These are phyloP conservation scores for Fusarium subglutinans DNA, from an alignment of 2,329 filamentous ascomycete genomes.

Conservation along the genomic window DNA sequence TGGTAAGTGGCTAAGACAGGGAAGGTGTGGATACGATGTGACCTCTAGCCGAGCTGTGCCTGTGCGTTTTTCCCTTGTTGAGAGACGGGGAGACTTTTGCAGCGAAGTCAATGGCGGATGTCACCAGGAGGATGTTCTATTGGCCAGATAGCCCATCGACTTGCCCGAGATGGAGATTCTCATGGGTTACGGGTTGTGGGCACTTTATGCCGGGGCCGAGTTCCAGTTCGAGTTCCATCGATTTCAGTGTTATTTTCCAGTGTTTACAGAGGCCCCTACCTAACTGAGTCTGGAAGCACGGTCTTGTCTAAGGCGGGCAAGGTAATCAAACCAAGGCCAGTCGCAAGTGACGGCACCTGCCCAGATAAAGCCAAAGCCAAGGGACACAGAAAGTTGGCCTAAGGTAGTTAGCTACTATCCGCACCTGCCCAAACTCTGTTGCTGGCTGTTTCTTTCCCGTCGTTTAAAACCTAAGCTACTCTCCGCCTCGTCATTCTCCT, in stretches of 20 bases:
- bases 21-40: slow-evolving; percentile 26
- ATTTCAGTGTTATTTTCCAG: slow-evolving; percentile 19
- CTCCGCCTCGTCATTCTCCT: slow-evolving; percentile 16
- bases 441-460: not conserved
- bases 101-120: slow-evolving; percentile 28
- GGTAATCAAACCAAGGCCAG: slow-evolving; percentile 43
- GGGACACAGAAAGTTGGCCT: slow-evolving; percentile 1
- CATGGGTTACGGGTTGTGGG: slow-evolving; percentile 29
- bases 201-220: slow-evolving; percentile 32
- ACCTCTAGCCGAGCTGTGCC: slow-evolving; percentile 32
- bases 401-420: not conserved
- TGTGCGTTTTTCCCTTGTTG: slow-evolving; percentile 34
- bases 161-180: slow-evolving; percentile 10
- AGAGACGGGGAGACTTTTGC: slow-evolving; percentile 25
- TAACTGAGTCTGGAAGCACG: slow-evolving; percentile 26
- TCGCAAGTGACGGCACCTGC: slow-evolving; percentile 27
- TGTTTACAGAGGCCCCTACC: not conserved
- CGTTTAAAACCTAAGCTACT: slow-evolving; percentile 38
- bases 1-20: slow-evolving; percentile 30
- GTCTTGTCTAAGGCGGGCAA: slow-evolving; percentile 23
- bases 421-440: slow-evolving; percentile 10
- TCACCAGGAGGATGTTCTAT: slow-evolving; percentile 1
- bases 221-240: slow-evolving; percentile 4
- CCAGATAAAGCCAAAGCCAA: slow-evolving; percentile 34
- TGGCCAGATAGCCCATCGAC: slow-evolving; percentile 5